These are phyloP conservation scores for Debaryomyces psychrophilus DNA, from an alignment of 1,139 yeast genomes.

Conservation along the genomic window DNA sequence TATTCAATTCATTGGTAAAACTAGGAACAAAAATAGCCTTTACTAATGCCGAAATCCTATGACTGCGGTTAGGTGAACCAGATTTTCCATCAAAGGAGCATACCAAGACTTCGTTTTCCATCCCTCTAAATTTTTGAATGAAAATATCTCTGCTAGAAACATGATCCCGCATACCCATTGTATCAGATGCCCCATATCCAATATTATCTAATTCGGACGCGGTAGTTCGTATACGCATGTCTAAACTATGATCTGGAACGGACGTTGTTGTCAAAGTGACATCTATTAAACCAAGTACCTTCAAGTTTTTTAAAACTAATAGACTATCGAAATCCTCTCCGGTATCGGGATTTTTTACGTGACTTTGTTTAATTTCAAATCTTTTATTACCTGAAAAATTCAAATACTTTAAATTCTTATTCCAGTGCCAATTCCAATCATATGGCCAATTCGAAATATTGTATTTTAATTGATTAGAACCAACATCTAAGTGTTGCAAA, in stretches of 20 bases:
- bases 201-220: slow-evolving; percentile 80
- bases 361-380: slow-evolving; percentile 78
- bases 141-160: slow-evolving; percentile 84
- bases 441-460: slow-evolving; percentile 93
- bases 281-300: slow-evolving; percentile 87
- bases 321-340: slow-evolving; percentile 72
- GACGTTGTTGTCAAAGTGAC: slow-evolving; percentile 83
- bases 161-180: slow-evolving; percentile 68
- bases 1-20: slow-evolving; percentile 64
- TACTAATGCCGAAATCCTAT: slow-evolving; percentile 69
- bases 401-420: slow-evolving; percentile 71
- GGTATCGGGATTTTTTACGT: slow-evolving; percentile 48
- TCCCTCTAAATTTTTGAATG: slow-evolving; percentile 85
- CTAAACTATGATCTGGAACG: slow-evolving; percentile 85
- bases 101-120: slow-evolving; percentile 67
- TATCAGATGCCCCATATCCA: slow-evolving; percentile 91
- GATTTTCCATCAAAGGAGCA: slow-evolving; percentile 88
- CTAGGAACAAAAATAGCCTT: slow-evolving; percentile 71
- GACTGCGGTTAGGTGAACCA: slow-evolving; percentile 60
- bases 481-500: slow-evolving; percentile 80
- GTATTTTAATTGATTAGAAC: slow-evolving; percentile 87
- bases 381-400: slow-evolving; percentile 93
- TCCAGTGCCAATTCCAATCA: slow-evolving; percentile 98
- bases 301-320: slow-evolving; percentile 68
- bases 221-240: slow-evolving; percentile 87